Evolutionary conservation across 1,284 basidiomycete species (phyloP).

Genomic region (Fomitopsis betulina): DNA sequence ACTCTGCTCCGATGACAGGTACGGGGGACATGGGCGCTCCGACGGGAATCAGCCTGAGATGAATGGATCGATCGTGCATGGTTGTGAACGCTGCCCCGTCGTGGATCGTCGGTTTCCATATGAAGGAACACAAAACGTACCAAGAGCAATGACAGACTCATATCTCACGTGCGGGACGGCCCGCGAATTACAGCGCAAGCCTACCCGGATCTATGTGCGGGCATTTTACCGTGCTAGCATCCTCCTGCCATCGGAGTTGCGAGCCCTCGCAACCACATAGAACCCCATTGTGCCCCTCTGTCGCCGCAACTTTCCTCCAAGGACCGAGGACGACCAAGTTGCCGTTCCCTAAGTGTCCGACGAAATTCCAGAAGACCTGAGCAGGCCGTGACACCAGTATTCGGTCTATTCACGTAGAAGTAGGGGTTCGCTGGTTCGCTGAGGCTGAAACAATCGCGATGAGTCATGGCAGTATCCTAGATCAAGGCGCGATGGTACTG

Average conservation of each 20-base stretch:
- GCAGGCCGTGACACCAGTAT: too few species aligned
- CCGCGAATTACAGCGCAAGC: background rate
- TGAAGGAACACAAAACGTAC: background rate
- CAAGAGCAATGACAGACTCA: background rate
- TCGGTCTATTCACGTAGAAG: background rate
- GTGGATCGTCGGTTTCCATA: background rate
- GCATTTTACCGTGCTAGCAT: background rate
- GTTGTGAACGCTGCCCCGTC: background rate
- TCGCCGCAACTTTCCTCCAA: background rate
- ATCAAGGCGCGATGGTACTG: background rate
- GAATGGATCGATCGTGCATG: background rate
- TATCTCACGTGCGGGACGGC: too few species aligned
- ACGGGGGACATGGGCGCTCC: background rate
- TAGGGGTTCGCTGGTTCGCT: background rate
- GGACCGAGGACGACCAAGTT: background rate
- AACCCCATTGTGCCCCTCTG: background rate
- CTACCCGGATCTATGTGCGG: background rate
- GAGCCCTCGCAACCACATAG: background rate
- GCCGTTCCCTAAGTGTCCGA: background rate
- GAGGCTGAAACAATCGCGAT: background rate
- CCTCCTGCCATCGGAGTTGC: background rate
- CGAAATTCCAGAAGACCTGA: too few species aligned
- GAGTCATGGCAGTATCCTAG: background rate
- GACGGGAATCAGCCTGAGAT: background rate
- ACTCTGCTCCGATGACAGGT: background rate